Base-by-base conservation (phyloP, 2,329 filamentous ascomycete species). In the Penicillium sp. region DNA sequence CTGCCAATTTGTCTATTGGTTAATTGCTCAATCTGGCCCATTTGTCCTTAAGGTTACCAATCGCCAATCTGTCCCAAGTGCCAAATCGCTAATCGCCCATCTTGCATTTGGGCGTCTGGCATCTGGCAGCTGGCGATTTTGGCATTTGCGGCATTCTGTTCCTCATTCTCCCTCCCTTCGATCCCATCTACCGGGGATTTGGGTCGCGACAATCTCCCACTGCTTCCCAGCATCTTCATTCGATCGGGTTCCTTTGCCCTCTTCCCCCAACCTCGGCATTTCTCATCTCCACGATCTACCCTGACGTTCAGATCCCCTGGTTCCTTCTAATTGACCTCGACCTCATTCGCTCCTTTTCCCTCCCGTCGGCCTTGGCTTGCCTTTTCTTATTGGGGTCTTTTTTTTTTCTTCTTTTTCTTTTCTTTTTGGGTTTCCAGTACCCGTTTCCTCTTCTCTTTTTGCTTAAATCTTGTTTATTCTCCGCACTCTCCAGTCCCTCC, bases 391-490 rank as follows among this genome's bases (percentile, higher is more conserved):
- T n/a, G 16, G 26, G 45, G 45, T n/a, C 10, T 14, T 19, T 52
- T 30, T 33, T 49, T 49, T 49, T 16, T 26, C 6, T 30, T 33
- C 28, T 7, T 33, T 33, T 51, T 51, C 13, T 22, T 37, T 37
- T 30, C 19, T 52, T 52, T 52, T 51, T 51, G 28, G 28, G 7
- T 35, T 35, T 22, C 13, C 11, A 5, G 33, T 19, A 51, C 19
- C 28, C 11, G 33, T 52, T 13, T 52, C 14, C 13, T 52, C 14
- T 14, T 37, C 33, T 11, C 16, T 26, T 52, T 52, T 52, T 37
- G 10, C 30, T 52, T 52, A 42, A 53, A 53, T 53, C 51, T 53
- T 53, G 51, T 53, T 53, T 53, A 53, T 40, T 53, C 51, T 53
- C 51, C 51, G 51, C 51, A 26, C 35, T 37, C 28, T 28, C 35